Base-by-base conservation (phyloP, 2,329 filamentous ascomycete species). In the Trichoderma guizhouense region DNA sequence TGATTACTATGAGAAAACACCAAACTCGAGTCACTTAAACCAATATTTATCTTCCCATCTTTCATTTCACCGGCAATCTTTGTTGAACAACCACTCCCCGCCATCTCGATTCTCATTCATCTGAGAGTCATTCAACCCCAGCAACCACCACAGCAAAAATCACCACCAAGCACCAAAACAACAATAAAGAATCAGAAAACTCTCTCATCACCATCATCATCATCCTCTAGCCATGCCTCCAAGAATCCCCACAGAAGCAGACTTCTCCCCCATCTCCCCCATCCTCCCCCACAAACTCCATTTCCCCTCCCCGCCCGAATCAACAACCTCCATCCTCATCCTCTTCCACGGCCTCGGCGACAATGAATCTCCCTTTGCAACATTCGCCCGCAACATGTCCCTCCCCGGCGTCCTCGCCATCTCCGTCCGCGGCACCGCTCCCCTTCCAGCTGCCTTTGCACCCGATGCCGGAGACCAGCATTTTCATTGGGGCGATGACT, bases 331-430 rank as follows among this genome's bases (percentile, higher is more conserved):
- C 76, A 86, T 97, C 75, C 89, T 97, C 73, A 83, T 97, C 78
- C 88, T 97, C 66, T 89, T 97, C 72, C 94, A 97, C 81, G 94
- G 94, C 74, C 88, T 97, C 14, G 94, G 94, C 74, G 94, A 97
- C 82, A 89, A 87, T 39, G 88, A 93, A 72, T 77, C 79, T 3
- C 86, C 92, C 43, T 97, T 96, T 80, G 86, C 88, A 72, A 82
- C 83, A 58, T 92, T 97, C 73, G 93, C 90, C 24, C 84, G 85
- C 71, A 89, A 89, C 75, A 82, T 97, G 73, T 85, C 87, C 73
- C 88, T 97, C 3, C 93, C 94, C 0, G 92, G 94, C 77, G 94
- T 94, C 67, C 87, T 91, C 71, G 90, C 90, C 76, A 87, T 97
- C 69, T 88, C 93, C 7, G 84, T 97, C 55, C 92, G 92, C 77